Evolutionary conservation across 352 stramenopile species (phyloP), one percentile per base, ranked within the genome.

Genomic region (Blastocystis sp.): DNA sequence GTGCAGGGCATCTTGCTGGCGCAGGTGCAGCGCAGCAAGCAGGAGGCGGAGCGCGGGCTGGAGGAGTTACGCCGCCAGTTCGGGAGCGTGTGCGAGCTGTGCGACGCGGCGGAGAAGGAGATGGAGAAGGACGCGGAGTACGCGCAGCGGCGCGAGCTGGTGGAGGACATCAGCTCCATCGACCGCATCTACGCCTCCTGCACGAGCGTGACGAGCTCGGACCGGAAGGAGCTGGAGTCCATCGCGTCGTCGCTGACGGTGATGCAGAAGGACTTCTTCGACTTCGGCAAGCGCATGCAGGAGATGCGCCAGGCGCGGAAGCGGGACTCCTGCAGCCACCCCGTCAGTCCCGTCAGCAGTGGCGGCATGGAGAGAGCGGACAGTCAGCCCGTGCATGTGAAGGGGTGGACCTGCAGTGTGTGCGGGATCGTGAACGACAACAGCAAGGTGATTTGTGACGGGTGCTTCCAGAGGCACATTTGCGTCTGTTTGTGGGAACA

Each of bases 371-470:
- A 34, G 28, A 34, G 28, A 34, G 28, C 28, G 28, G 28, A 34
- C 28, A 34, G 28, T 34, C 28, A 34, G 28, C 28, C 28, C 28
- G 28, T 34, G 52, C 10, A 61, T 10, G 28, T 11, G 10, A 40
- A 38, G 1, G 71, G 48, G 23, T 81, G 71, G 71, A 59, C 48
- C 17, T 81, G 71, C 48, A 60, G 43, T 14, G 66, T 65, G 23
- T 81, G 71, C 21, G 71, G 71, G 7, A 81, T 81, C 7, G 19
- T 81, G 10, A 81, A 81, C 66, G 71, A 81, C n/a, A 21, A 81
- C 28, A 64, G 2, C n/a, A 81, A 81, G 45, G 53, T 41, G 2
- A 11, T 81, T 48, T 81, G 71, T 64, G 71, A 81, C 19, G 71
- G 52, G n/a, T 81, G 71, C 11, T 62, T 62, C 43, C 71, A 81